phyloP scores from a whole-genome alignment of 495 filamentous ascomycete genomes.

The Talaromyces borbonicus region DNA sequence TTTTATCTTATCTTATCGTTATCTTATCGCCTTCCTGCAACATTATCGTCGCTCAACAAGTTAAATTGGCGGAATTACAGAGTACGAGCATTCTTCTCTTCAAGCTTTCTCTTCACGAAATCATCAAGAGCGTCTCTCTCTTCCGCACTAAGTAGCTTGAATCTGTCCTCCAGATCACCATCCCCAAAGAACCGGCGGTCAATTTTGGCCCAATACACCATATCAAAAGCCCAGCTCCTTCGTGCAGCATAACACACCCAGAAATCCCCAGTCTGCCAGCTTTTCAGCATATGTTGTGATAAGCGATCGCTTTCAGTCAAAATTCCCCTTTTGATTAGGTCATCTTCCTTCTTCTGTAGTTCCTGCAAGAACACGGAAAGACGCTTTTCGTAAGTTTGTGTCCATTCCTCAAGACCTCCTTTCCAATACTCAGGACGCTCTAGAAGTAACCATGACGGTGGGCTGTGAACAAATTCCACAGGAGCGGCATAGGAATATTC shows the following conservation, averaged over 20 bases:
- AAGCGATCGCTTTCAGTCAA: constrained; percentile 12
- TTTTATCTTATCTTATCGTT: no score
- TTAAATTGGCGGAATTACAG: no score
- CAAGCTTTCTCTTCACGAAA: not conserved
- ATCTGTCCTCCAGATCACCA: not conserved
- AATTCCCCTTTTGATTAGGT: constrained; percentile 6
- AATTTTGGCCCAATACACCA: constrained; percentile 16
- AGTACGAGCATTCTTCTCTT: not conserved
- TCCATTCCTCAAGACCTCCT: constrained; percentile 16
- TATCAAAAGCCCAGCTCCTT: constrained; percentile 15
- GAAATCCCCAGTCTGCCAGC: constrained; percentile 18
- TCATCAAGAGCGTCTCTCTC: not conserved
- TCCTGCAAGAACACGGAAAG: constrained; percentile 13
- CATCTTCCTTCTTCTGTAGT: constrained; percentile 11
- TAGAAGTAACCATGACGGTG: not conserved
- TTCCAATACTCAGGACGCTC: constrained; percentile 5
- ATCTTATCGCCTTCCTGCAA: no score
- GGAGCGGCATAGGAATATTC: constrained; percentile 32
- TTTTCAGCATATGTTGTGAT: constrained; percentile 14
- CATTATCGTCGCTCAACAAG: no score
- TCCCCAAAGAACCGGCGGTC: constrained; percentile 15
- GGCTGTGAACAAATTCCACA: not conserved
- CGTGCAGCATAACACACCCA: constrained; percentile 16
- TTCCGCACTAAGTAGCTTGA: not conserved
- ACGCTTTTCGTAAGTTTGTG: constrained; percentile 9